Conservation (phyloP, 768 basidiomycete genomes). For the Naganishia antarctica region DNA sequence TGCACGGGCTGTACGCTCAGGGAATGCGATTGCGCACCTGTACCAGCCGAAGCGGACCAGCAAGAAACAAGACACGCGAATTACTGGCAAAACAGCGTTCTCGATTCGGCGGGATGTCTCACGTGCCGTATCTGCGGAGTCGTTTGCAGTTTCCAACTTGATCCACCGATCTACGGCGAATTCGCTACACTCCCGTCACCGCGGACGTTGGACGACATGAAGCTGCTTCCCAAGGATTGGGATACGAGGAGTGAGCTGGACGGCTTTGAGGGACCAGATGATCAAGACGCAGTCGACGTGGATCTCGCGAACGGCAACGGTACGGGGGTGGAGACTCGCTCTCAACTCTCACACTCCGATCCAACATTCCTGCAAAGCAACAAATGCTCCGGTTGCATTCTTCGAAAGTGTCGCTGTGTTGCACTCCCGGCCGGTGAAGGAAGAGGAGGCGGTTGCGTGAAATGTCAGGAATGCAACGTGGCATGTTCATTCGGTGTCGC, state of each 20-base stretch:
- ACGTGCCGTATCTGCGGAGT: constrained; percentile 16
- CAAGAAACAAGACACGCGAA: not conserved
- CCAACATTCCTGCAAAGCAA: constrained; percentile 20
- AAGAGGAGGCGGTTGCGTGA: constrained; percentile 15
- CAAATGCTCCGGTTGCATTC: constrained; percentile 18
- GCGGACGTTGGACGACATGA: constrained; percentile 9
- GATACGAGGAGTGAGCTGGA: constrained; percentile 14
- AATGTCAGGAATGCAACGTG: constrained; percentile 22
- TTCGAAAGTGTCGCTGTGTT: constrained; percentile 9
- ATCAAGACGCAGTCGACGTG: not conserved
- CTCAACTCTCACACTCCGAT: constrained; percentile 5
- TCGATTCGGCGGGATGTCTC: constrained; percentile 22
- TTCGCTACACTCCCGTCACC: constrained; percentile 11
- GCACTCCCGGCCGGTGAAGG: constrained; percentile 15
- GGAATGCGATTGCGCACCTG: constrained; percentile 10
- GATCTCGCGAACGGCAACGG: not conserved
- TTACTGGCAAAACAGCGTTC: constrained; percentile 7
- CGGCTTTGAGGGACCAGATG: constrained; percentile 12
- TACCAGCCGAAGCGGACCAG: not conserved
- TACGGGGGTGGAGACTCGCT: not conserved
- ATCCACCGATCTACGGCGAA: constrained; percentile 14
- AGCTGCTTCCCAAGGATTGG: constrained; percentile 17
- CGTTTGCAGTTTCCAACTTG: constrained; percentile 13
- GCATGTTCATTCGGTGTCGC: constrained; percentile 3
- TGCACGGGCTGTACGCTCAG: constrained; percentile 20